Evolutionary conservation across 495 filamentous ascomycete genomes (phyloP).

Genomic region (Tuber borchii): DNA sequence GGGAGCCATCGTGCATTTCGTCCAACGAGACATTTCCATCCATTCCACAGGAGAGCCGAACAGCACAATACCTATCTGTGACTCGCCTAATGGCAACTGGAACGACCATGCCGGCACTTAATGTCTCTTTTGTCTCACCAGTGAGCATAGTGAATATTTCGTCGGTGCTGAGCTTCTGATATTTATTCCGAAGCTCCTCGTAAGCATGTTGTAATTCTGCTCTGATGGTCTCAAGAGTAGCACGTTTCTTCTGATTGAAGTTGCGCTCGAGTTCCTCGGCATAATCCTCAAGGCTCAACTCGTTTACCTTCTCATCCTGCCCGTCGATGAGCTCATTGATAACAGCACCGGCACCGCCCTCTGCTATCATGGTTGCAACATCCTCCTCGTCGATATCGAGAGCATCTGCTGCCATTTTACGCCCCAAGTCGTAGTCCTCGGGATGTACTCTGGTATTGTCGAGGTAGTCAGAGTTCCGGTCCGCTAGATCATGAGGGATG

Average conservation of each 20-base stretch:
- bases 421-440: conserved; percentile 93
- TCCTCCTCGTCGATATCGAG: conserved; percentile 95
- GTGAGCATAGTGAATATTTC: conserved; percentile 97
- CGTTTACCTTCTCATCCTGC: conserved; percentile 88
- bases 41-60: conserved; percentile 86
- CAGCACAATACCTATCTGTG: conserved; percentile 85
- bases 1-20: conserved; percentile 36
- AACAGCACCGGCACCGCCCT: conserved; percentile 78
- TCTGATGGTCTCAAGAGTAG: conserved; percentile 91
- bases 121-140: conserved; percentile 77
- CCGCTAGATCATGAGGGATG: conserved; percentile 74
- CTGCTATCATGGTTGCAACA: conserved; percentile 84
- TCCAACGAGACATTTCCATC: conserved; percentile 62
- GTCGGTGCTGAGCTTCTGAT: conserved; percentile 61
- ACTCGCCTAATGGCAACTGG: conserved; percentile 81
- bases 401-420: conserved; percentile 97
- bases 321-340: conserved; percentile 88
- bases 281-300: conserved; percentile 92
- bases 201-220: conserved; percentile 88
- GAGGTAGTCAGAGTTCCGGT: conserved; percentile 75
- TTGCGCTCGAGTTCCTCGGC: conserved; percentile 90
- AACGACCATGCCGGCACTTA: conserved; percentile 82
- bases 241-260: conserved; percentile 87
- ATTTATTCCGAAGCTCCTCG: conserved; percentile 83
- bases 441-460: conserved; percentile 96